Evolutionary conservation across 768 basidiomycete species (phyloP), one percentile per base, ranked within the genome.

Genomic region (Xerocomellus amylosporus): DNA sequence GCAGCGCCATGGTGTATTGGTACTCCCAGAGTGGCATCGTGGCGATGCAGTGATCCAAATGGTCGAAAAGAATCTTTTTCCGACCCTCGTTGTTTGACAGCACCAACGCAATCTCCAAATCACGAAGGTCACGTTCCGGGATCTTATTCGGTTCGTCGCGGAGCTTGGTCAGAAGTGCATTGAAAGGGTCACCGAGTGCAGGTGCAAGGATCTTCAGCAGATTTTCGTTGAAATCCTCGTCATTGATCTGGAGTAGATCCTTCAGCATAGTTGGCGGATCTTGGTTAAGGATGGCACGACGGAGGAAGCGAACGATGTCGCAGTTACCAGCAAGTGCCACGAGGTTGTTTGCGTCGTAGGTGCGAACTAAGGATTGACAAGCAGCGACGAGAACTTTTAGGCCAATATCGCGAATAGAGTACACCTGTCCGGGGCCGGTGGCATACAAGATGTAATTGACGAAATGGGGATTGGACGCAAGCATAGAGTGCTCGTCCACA

Each of bases 211-310:
- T 41, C 24, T 19, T 26, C 14, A 56, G 8, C 4, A 53, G 13
- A 3, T n/a, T 46, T 26, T 46, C 44, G 5, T 53, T 53, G 39
- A 56, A 37, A 5, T 28, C 45, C 4, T 45, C 33, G 8, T 42
- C 19, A n/a, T 24, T 30, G 19, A 17, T 20, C 9, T 2, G 39
- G 20, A 55, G 39, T 22, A 53, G 22, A 28, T 53, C 31, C 28
- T 53, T 17, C 38, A 56, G 50, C 8, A 54, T 54, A 13, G 22
- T 54, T 14, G 53, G 53, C 7, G 53, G 46, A n/a, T 54, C 53
- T 30, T 54, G 31, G 5, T 6, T 15, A 9, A n/a, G 26, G 42
- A 54, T 36, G 24, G 45, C 53, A 7, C 53, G 34, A 36, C 34
- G 53, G 6, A 54, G 38, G 36, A 54, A 48, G 10, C 46, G 46